A percentile compares a stretch with the other conserved stretches of the same genome.
Conservation (phyloP, 1,284 basidiomycete genomes). For the Ceratobasidium theobromae region DNA sequence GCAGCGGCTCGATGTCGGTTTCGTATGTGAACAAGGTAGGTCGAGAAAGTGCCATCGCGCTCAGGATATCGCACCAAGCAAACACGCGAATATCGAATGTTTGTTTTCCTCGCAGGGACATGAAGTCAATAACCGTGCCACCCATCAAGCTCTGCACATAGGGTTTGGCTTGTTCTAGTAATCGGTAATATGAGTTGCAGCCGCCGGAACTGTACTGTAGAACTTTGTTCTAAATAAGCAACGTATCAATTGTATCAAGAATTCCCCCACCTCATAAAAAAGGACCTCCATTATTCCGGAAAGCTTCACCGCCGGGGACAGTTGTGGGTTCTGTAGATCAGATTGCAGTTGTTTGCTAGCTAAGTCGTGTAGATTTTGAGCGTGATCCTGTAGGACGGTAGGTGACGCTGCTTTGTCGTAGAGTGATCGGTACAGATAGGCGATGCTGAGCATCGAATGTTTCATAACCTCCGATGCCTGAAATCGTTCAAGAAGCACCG, state of each 20-base stretch:
- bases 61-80: conserved; percentile 29
- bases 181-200: conserved; percentile 17
- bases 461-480: conserved; percentile 26
- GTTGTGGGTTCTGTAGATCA: conserved; percentile 8
- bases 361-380: conserved; percentile 5
- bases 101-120: conserved; percentile 26
- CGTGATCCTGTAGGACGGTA: conserved; percentile 5
- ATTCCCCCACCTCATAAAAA: conserved; percentile 21
- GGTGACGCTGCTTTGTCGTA: conserved; percentile 22
- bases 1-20: conserved; percentile 20
- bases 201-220: conserved; percentile 29
- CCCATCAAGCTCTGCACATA: conserved; percentile 20
- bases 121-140: conserved; percentile 21
- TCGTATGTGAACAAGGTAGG: conserved; percentile 24
- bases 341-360: conserved; percentile 19
- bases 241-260: not conserved
- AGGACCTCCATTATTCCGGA: conserved; percentile 26
- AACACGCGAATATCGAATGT: conserved; percentile 29
- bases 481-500: conserved; percentile 28
- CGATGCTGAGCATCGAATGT: conserved; percentile 22
- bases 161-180: conserved; percentile 17
- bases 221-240: not conserved
- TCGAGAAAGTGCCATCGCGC: conserved; percentile 26
- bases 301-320: conserved; percentile 13
- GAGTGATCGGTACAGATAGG: conserved; percentile 21